phyloP scores from a whole-genome alignment of 2,329 filamentous ascomycete species.

The Aspergillus sp. region DNA sequence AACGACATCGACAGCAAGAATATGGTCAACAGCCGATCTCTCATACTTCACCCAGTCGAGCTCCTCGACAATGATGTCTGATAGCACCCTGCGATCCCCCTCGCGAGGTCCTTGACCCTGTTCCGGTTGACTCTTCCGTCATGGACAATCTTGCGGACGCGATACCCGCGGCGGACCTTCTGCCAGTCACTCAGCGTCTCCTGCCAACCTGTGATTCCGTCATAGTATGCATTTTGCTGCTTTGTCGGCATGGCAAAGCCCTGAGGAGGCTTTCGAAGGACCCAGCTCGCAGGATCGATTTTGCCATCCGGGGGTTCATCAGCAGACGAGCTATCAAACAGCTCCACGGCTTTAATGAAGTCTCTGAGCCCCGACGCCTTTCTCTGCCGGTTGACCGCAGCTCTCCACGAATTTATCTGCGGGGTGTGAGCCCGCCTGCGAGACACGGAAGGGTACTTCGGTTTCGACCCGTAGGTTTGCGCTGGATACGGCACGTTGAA shows the following conservation, averaged over 20 bases:
- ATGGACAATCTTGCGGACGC: slow-evolving; percentile 24
- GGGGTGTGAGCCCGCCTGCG: slow-evolving; percentile 16
- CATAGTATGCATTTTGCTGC: slow-evolving; percentile 30
- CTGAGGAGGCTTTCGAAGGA: slow-evolving; percentile 32
- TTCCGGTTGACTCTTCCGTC: slow-evolving; percentile 29
- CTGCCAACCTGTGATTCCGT: slow-evolving; percentile 31
- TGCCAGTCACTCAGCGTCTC: slow-evolving; percentile 34
- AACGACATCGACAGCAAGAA: not conserved
- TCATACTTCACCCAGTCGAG: not conserved
- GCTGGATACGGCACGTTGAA: slow-evolving; percentile 22
- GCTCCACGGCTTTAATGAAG: slow-evolving; percentile 19
- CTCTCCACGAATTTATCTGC: slow-evolving; percentile 32
- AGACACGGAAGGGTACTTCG: slow-evolving; percentile 17
- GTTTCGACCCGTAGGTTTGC: slow-evolving; percentile 10
- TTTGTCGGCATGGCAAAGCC: slow-evolving; percentile 26
- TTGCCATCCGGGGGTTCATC: slow-evolving; percentile 30
- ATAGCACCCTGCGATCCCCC: slow-evolving; percentile 12
- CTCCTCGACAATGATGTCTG: slow-evolving; percentile 8
- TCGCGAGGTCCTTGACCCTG: slow-evolving; percentile 20
- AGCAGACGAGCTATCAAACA: slow-evolving; percentile 24
- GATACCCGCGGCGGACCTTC: slow-evolving; percentile 25
- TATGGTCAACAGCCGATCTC: not conserved
- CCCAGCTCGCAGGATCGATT: slow-evolving; percentile 33
- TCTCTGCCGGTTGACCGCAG: slow-evolving; percentile 27
- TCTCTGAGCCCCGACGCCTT: slow-evolving; percentile 19